phyloP scores from a whole-genome alignment of 345 rosid species.

The Populus simonii region DNA sequence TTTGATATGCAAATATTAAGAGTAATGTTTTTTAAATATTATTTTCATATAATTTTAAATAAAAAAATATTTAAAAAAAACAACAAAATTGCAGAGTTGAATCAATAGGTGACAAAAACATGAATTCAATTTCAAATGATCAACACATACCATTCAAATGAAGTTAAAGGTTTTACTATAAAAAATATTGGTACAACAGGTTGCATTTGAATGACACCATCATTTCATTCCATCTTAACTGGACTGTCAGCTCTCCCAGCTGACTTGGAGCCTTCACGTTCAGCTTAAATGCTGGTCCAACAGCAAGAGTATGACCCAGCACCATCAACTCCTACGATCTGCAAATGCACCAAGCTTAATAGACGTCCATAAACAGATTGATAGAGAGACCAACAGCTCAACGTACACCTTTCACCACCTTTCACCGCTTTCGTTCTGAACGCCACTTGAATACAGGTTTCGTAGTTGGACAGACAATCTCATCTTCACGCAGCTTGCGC shows the following conservation, averaged over 20 bases:
- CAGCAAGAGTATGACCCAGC: neutral
- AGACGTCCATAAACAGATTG: neutral
- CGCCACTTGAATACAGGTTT: conserved; percentile 76
- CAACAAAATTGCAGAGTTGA: no score
- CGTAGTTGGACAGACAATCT: conserved; percentile 55
- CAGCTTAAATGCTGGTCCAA: neutral
- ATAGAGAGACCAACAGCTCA: neutral
- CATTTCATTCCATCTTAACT: neutral
- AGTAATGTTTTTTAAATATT: no score
- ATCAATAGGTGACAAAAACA: no score
- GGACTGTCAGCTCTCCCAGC: neutral
- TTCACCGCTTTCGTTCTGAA: conserved; percentile 71
- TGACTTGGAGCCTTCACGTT: neutral
- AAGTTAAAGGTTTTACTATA: no score
- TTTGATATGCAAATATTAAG: no score
- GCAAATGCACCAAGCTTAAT: neutral
- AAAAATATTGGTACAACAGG: no score
- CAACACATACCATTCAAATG: no score
- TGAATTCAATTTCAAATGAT: no score
- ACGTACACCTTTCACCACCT: neutral
- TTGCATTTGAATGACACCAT: neutral
- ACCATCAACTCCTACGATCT: neutral
- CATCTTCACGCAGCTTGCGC: conserved; percentile 74
- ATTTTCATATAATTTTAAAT: no score
- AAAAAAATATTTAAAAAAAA: no score